These are phyloP conservation scores for Naganishia sp. DNA, from an alignment of 1,284 basidiomycete genomes.

Conservation along the genomic window DNA sequence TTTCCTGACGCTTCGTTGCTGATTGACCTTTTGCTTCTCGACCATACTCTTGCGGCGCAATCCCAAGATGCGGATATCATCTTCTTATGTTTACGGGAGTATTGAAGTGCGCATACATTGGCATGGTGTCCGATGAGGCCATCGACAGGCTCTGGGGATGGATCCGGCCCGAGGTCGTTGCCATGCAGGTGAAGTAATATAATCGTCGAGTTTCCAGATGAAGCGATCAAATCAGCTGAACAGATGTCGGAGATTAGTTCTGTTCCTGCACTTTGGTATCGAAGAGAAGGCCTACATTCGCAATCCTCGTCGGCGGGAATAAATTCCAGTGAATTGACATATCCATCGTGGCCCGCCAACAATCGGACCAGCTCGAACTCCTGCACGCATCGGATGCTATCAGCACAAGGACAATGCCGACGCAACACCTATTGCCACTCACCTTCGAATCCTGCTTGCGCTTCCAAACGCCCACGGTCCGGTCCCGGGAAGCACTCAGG, in stretches of 20 bases:
- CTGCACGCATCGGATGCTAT: background rate
- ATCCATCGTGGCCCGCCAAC: slow-evolving; percentile 43
- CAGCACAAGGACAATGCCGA: background rate
- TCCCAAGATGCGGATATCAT: slow-evolving; percentile 48
- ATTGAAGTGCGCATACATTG: slow-evolving; percentile 43
- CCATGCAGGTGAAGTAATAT: slow-evolving; percentile 43
- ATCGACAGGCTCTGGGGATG: slow-evolving; percentile 34
- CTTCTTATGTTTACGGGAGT: slow-evolving; percentile 33
- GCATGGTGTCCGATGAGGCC: slow-evolving; percentile 41
- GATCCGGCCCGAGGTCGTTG: slow-evolving; percentile 24
- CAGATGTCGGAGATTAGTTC: background rate
- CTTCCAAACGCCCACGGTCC: slow-evolving; percentile 41
- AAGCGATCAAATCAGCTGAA: slow-evolving; percentile 36
- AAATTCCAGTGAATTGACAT: slow-evolving; percentile 45
- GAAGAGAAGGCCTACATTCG: slow-evolving; percentile 3
- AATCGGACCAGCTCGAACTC: slow-evolving; percentile 37
- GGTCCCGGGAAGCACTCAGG: slow-evolving; percentile 42
- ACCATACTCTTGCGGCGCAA: slow-evolving; percentile 44
- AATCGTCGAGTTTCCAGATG: slow-evolving; percentile 43
- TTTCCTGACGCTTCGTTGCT: background rate
- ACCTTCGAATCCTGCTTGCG: background rate
- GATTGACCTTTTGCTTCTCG: background rate
- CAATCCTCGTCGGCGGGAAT: slow-evolving; percentile 32
- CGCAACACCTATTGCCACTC: background rate
- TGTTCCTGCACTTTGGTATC: background rate